Evolutionary conservation across 805 yeast species (phyloP).

Genomic region (Blastobotrys peoriensis): DNA sequence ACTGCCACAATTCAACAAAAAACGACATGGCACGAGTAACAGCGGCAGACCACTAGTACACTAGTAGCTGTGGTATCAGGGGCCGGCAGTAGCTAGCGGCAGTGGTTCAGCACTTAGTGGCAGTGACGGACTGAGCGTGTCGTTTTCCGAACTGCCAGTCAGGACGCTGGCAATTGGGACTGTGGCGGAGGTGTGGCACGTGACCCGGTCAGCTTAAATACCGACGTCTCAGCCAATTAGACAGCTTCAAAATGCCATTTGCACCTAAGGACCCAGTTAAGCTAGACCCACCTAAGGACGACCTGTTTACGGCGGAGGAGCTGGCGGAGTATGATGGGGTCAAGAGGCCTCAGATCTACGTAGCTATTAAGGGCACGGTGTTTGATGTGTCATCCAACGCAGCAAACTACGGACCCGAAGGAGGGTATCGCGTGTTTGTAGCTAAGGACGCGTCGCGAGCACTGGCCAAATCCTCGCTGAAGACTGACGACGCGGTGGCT

Average conservation of each 20-base stretch:
- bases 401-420: conserved; percentile 71
- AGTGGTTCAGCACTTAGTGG: neutral
- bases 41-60: too few relatives aligned
- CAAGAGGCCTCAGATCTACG: conserved; percentile 46
- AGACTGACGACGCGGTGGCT: conserved; percentile 44
- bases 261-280: conserved; percentile 51
- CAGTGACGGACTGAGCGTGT: too few relatives aligned
- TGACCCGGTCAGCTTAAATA: too few relatives aligned
- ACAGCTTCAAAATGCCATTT: conserved; percentile 32
- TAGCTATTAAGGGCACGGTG: conserved; percentile 68
- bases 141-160: too few relatives aligned
- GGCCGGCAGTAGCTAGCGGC: neutral
- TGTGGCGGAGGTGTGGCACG: too few relatives aligned
- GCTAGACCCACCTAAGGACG: conserved; percentile 46
- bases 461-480: conserved; percentile 60
- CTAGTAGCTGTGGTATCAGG: too few relatives aligned
- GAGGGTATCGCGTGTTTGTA: conserved; percentile 62
- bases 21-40: conserved; percentile 23
- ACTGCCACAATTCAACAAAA: conserved; percentile 74
- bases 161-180: too few relatives aligned
- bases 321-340: conserved; percentile 43
- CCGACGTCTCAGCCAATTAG: too few relatives aligned
- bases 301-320: conserved; percentile 37
- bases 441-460: conserved; percentile 78
- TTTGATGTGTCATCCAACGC: conserved; percentile 69